Base-by-base conservation (phyloP, 257 asterid species). In the Sherardia arvensis region DNA sequence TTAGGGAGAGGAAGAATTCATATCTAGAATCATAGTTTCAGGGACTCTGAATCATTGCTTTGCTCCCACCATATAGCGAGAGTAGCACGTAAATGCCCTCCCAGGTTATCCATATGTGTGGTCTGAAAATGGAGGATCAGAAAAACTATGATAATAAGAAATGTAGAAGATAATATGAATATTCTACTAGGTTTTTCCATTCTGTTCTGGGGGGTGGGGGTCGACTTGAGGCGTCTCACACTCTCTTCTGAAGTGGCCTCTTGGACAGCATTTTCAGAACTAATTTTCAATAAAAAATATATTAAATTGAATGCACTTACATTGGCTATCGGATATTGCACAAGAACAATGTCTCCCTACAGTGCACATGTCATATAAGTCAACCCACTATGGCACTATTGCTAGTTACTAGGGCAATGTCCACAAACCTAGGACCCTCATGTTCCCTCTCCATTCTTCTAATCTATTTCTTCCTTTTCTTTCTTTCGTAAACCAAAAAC, bases 341-440 rank as follows among this genome's bases (percentile, higher is more conserved):
- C 36, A 54, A 55, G 25, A 43, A 20, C 49, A 34, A 10, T 63
- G 74, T 63, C 74, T 62, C 26, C 74, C 65, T 54, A 63, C 74
- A 55, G 45, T 45, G 59, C 65, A 70, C 59, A 53, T 53, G 59
- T 28, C 18, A 26, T 14, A 17, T 38, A 34, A 30, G 65, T 70
- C 69, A 63, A 60, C 71, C 68, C 71, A 71, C 64, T 59, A 26
- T 38, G 12, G 40, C 71, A 71, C 64, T 59, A 26, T 38, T 10
- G 40, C 25, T 55, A 66, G 51, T 59, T 18, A 33, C 21, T 43
- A 65, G 21, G 63, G 53, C 51, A 64, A 51, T 34, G 62, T 14
- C 76, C 71, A 67, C 34, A 29, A 71, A 60, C 76, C 15, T n/a
- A 66, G 71, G 72, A 48, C 76, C 62, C 43, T 59, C 71, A 59